Conservation (phyloP, 345 rosid species). For the Moricandia moricandioides region DNA sequence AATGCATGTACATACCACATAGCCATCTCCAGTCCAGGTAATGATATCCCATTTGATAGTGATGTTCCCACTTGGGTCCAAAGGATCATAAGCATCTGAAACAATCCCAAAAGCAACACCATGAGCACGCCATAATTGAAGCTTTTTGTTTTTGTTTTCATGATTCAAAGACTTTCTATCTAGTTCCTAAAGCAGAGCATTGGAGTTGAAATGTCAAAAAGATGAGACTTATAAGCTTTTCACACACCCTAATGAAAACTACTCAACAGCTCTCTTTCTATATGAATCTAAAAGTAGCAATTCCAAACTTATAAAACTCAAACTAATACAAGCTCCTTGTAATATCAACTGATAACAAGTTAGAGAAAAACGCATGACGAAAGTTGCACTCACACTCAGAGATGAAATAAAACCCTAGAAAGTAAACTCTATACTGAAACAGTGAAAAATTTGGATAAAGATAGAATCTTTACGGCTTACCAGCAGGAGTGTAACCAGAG, state of each 20-base stretch:
- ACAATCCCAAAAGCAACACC: constrained; percentile 3
- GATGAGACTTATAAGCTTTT: neutral
- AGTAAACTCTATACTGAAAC: neutral
- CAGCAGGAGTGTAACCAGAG: constrained; percentile 56
- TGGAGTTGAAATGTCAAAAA: constrained; percentile 6
- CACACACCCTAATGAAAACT: neutral
- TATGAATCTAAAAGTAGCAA: neutral
- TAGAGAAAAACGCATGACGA: neutral
- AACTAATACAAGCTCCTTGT: neutral
- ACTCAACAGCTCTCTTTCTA: neutral
- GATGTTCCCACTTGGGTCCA: constrained; percentile 73
- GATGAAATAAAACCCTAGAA: constrained; percentile 28
- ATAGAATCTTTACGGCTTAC: constrained; percentile 36
- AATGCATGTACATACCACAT: constrained; percentile 44
- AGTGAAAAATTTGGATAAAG: constrained; percentile 9
- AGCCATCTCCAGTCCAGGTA: constrained; percentile 77
- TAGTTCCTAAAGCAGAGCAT: constrained; percentile 1
- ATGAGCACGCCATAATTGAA: neutral
- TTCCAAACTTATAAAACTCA: neutral
- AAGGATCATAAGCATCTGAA: constrained; percentile 64
- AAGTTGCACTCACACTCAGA: constrained; percentile 20
- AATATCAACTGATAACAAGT: neutral
- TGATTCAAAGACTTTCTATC: neutral
- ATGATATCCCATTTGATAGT: constrained; percentile 80
- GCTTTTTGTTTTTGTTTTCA: neutral